Evolutionary conservation across 495 filamentous ascomycete genomes (phyloP).

Genomic region (Aspergillus asperescens): DNA sequence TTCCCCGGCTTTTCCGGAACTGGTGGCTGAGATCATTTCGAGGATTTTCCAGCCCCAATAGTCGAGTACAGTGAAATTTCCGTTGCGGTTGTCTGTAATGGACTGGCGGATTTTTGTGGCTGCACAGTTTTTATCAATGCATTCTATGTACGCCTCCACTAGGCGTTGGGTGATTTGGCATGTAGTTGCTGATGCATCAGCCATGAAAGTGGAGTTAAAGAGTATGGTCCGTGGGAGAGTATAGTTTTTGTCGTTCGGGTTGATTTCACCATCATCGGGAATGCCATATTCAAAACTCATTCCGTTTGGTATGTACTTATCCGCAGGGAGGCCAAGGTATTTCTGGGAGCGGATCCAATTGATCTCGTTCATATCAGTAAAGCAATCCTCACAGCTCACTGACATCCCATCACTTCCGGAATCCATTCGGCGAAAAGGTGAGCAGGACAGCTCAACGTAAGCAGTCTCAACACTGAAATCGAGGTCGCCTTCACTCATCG

Average conservation of each 20-base stretch:
- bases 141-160: slow-evolving; percentile 7
- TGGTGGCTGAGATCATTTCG: background rate
- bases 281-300: background rate
- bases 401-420: background rate
- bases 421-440: background rate
- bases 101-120: slow-evolving; percentile 11
- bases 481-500: slow-evolving; percentile 2
- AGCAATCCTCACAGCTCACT: slow-evolving; percentile 2
- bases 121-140: background rate
- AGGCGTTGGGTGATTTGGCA: slow-evolving; percentile 4
- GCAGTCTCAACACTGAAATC: slow-evolving; percentile 12
- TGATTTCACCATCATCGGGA: background rate
- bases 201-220: background rate
- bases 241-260: background rate
- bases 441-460: slow-evolving; percentile 8
- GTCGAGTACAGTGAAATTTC: slow-evolving; percentile 10
- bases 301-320: background rate
- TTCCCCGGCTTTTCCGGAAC: background rate
- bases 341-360: background rate
- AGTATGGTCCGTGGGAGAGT: slow-evolving; percentile 3
- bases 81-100: slow-evolving; percentile 4
- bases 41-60: slow-evolving; percentile 8
- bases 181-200: background rate
- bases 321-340: slow-evolving; percentile 3
- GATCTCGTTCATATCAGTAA: background rate